Conservation (phyloP, 768 basidiomycete species). For the Trametes maxima region DNA sequence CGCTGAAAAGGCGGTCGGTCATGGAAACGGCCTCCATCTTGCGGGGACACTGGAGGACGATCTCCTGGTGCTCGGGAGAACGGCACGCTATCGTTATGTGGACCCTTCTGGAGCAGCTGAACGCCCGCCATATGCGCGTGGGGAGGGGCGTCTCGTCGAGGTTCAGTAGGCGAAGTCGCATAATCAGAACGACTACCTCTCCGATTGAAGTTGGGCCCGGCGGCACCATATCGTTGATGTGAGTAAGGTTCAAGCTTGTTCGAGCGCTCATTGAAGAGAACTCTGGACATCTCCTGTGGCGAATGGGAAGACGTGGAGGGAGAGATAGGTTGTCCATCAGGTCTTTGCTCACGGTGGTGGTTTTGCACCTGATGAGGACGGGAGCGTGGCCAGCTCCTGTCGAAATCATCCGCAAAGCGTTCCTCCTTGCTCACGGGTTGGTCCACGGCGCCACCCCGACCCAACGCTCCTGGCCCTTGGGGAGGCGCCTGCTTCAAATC, state of each 20-base stretch:
- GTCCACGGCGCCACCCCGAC: constrained; percentile 21
- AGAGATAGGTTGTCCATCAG: constrained; percentile 36
- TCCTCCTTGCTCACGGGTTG: constrained; percentile 80
- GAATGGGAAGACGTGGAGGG: constrained; percentile 45
- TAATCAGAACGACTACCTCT: constrained; percentile 50
- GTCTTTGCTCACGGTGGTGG: constrained; percentile 43
- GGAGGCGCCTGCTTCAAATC: constrained; percentile 2
- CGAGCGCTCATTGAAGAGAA: constrained; percentile 94
- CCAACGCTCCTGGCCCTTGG: background rate
- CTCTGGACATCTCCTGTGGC: constrained; percentile 62
- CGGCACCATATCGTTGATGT: constrained; percentile 45
- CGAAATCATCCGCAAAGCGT: constrained; percentile 91
- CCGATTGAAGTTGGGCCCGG: constrained; percentile 37
- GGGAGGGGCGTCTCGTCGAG: constrained; percentile 49
- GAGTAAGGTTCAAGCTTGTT: constrained; percentile 87
- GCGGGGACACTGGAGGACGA: constrained; percentile 16
- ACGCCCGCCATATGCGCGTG: constrained; percentile 44
- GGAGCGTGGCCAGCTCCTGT: constrained; percentile 92
- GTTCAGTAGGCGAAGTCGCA: constrained; percentile 41
- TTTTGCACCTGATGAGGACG: constrained; percentile 43
- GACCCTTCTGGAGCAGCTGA: constrained; percentile 62
- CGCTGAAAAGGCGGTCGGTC: constrained; percentile 28
- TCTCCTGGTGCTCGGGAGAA: constrained; percentile 27
- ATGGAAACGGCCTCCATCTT: constrained; percentile 21
- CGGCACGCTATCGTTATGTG: constrained; percentile 7